Percentiles rank a stretch among this genome's conserved stretches.
phyloP scores from a whole-genome alignment of 2,329 filamentous ascomycete genomes.

The Penicillium brasilianum region DNA sequence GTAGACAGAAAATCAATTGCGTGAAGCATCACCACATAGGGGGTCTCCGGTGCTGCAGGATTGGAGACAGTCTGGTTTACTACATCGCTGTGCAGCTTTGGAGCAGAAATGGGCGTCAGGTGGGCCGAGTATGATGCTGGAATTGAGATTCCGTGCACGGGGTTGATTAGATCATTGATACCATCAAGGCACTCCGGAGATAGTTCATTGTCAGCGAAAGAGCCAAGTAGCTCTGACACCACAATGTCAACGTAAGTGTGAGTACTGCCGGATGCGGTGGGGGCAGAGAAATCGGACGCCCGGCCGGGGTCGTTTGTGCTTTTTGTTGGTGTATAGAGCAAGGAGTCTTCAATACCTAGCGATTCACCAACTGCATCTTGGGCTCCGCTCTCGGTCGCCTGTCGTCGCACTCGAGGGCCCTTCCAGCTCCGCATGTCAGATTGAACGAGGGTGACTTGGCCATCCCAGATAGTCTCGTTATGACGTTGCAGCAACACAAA shows the following conservation, averaged over 20 bases:
- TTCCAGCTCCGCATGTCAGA: conserved; percentile 98
- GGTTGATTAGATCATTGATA: conserved; percentile 85
- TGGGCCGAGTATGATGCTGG: conserved; percentile 92
- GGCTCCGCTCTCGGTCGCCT: conserved; percentile 19
- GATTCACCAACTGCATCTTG: conserved; percentile 41
- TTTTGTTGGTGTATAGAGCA: conserved; percentile 29
- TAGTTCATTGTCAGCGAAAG: conserved; percentile 95
- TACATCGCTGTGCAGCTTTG: conserved; percentile 83
- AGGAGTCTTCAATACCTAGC: conserved; percentile 37
- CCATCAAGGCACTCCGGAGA: conserved; percentile 96
- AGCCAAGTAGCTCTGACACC: conserved; percentile 87
- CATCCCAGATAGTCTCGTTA: conserved; percentile 80
- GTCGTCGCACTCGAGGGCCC: conserved; percentile 62
- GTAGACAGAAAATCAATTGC: conserved; percentile 85
- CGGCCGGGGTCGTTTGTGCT: conserved; percentile 48
- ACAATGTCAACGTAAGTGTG: conserved; percentile 75
- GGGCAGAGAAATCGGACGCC: conserved; percentile 42
- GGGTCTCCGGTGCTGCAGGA: conserved; percentile 79
- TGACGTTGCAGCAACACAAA: conserved; percentile 90
- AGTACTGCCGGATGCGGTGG: conserved; percentile 46
- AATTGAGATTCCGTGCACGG: conserved; percentile 86
- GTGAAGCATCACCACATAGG: conserved; percentile 92
- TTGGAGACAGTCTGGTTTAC: conserved; percentile 66
- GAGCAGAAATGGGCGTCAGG: conserved; percentile 87
- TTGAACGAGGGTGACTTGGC: conserved; percentile 83